phyloP scores from a whole-genome alignment of 306 rosid genomes.

The Ochetophila trinervis region DNA sequence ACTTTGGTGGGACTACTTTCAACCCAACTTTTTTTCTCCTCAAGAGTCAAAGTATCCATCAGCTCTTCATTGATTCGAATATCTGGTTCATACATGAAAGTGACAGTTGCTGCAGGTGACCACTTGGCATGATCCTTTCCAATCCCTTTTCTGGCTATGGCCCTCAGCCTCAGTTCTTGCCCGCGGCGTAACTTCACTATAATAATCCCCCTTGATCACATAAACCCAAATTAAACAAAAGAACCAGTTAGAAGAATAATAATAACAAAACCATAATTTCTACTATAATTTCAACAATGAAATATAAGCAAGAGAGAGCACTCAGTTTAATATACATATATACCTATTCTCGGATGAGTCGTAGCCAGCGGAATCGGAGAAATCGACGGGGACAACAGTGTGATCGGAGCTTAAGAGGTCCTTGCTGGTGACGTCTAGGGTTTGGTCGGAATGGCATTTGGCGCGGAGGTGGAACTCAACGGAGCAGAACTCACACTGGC shows the following conservation, averaged over 20 bases:
- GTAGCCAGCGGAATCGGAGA: conserved; percentile 47
- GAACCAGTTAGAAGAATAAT: background rate
- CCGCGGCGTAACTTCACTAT: conserved; percentile 88
- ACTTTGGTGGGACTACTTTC: conserved; percentile 90
- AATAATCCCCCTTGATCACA: conserved; percentile 68
- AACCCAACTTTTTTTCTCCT: conserved; percentile 80
- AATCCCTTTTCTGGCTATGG: conserved; percentile 94
- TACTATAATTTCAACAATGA: background rate
- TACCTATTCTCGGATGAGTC: conserved; percentile 59
- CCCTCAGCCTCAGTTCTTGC: conserved; percentile 92
- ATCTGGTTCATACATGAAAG: conserved; percentile 93
- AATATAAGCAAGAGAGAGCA: background rate
- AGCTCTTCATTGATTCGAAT: conserved; percentile 85
- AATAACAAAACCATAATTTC: background rate
- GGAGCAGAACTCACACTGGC: conserved; percentile 97
- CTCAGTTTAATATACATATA: background rate
- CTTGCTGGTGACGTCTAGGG: conserved; percentile 83
- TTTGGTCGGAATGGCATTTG: conserved; percentile 66
- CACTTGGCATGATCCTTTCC: conserved; percentile 99
- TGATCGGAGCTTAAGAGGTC: conserved; percentile 85
- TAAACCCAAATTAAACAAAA: conserved; percentile 5
- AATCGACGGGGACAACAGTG: conserved; percentile 86
- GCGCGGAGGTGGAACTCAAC: conserved; percentile 91
- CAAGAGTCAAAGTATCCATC: conserved; percentile 75
- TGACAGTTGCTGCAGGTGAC: conserved; percentile 97